These are phyloP conservation scores for Moricandia moricandioides DNA, from an alignment of 345 rosid species.

Conservation along the genomic window DNA sequence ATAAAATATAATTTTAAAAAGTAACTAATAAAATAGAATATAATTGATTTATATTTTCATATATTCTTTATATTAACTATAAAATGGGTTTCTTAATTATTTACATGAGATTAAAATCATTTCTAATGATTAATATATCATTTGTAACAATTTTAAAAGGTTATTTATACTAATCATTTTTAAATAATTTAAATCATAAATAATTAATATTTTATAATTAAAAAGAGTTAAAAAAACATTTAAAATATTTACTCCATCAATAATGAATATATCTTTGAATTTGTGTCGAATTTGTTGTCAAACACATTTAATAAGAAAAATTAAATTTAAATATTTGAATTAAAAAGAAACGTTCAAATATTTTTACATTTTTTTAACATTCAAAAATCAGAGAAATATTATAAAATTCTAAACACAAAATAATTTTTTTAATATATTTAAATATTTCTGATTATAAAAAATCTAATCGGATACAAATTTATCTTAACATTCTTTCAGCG, in stretches of 20 bases:
- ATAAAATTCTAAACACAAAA: not conserved
- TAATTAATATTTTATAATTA: too few species aligned
- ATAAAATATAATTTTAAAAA: not conserved
- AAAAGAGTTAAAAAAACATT: not conserved
- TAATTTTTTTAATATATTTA: too few species aligned
- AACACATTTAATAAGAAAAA: not conserved
- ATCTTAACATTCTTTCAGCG: too few species aligned
- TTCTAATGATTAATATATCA: not conserved
- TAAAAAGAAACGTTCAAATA: not conserved
- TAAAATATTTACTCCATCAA: not conserved
- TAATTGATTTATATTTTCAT: not conserved
- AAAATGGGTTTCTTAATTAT: not conserved
- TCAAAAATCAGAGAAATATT: not conserved
- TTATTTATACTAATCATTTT: not conserved
- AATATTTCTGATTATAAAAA: too few species aligned
- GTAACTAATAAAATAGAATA: not conserved
- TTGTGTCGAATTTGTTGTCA: not conserved
- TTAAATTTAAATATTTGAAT: too few species aligned
- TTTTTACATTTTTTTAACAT: not conserved
- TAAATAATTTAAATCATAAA: too few species aligned
- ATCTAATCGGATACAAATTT: too few species aligned
- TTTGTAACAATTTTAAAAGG: not conserved
- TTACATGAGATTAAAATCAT: not conserved
- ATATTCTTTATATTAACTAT: not conserved
- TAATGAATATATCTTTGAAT: not conserved